Evolutionary conservation across 345 rosid species (phyloP).

Genomic region (Eucalyptus lansdowneana): DNA sequence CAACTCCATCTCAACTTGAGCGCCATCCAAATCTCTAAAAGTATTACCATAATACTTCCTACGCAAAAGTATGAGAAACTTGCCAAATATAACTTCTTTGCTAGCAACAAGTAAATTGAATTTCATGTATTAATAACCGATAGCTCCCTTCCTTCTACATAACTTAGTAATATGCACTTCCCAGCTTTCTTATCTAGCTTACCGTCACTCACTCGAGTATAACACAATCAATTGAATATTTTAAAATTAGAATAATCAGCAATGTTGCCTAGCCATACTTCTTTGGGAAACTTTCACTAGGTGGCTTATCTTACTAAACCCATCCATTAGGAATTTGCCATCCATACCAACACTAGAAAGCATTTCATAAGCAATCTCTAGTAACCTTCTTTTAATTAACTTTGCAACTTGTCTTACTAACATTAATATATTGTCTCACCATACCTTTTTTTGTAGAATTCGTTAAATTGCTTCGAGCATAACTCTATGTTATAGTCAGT

Average conservation of each 20-base stretch:
- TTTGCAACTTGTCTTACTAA: not conserved
- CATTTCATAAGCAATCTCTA: not conserved
- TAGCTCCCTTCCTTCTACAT: not conserved
- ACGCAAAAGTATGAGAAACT: not conserved
- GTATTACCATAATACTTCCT: not conserved
- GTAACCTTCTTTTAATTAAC: not conserved
- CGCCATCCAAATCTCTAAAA: not conserved
- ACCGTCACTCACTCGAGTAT: not conserved
- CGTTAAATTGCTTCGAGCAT: rapidly evolving
- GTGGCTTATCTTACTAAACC: not conserved
- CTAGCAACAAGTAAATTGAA: not conserved
- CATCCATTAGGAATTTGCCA: not conserved
- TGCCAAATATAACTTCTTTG: not conserved
- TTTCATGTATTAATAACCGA: not conserved
- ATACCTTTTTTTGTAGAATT: not conserved
- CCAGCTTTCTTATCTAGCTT: not conserved
- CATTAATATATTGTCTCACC: not conserved
- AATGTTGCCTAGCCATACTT: not conserved
- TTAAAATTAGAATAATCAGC: no score
- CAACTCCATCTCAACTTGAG: not conserved
- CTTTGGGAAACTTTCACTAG: not conserved
- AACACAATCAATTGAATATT: not conserved
- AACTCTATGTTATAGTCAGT: not conserved
- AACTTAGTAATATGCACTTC: not conserved
- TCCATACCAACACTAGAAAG: not conserved